A percentile compares a stretch with the other conserved stretches of the same genome.
Conservation (phyloP, 1,284 basidiomycete genomes). For the Neonothopanus nambi region DNA sequence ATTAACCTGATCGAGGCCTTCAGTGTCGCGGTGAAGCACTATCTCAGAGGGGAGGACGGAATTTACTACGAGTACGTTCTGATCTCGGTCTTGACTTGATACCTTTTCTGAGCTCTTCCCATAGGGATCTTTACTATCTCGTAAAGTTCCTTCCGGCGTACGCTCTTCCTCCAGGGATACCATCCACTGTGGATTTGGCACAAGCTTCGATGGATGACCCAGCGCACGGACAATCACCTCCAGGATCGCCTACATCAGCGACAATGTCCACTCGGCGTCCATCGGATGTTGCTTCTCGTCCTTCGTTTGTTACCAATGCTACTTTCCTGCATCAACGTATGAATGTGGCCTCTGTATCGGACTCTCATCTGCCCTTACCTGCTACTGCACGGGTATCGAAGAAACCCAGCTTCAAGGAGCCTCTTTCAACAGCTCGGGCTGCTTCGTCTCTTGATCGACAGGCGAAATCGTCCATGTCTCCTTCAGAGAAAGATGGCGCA, state of each 20-base stretch:
- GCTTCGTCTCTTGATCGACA: not conserved
- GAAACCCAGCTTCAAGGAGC: slow-evolving; percentile 8
- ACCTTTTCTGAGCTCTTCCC: slow-evolving; percentile 5
- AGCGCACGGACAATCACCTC: not conserved
- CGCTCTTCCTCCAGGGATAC: slow-evolving; percentile 55
- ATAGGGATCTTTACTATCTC: slow-evolving; percentile 61
- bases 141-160: slow-evolving; percentile 72
- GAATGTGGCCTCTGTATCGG: slow-evolving; percentile 17
- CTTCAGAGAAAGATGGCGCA: not conserved
- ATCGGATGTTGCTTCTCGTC: slow-evolving; percentile 14
- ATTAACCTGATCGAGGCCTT: slow-evolving; percentile 61
- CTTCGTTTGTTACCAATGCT: not conserved
- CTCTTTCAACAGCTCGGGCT: slow-evolving; percentile 9
- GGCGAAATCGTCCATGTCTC: slow-evolving; percentile 7
- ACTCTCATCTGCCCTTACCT: slow-evolving; percentile 35
- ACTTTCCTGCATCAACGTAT: slow-evolving; percentile 28
- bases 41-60: slow-evolving; percentile 65
- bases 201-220: slow-evolving; percentile 14
- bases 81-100: slow-evolving; percentile 18
- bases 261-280: slow-evolving; percentile 1
- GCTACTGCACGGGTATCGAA: slow-evolving; percentile 23
- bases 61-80: slow-evolving; percentile 47
- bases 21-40: slow-evolving; percentile 52
- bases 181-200: slow-evolving; percentile 41
- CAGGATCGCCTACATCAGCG: slow-evolving; percentile 9